phyloP scores from a whole-genome alignment of 306 rosid genomes.

The Echinosophora koreensis region DNA sequence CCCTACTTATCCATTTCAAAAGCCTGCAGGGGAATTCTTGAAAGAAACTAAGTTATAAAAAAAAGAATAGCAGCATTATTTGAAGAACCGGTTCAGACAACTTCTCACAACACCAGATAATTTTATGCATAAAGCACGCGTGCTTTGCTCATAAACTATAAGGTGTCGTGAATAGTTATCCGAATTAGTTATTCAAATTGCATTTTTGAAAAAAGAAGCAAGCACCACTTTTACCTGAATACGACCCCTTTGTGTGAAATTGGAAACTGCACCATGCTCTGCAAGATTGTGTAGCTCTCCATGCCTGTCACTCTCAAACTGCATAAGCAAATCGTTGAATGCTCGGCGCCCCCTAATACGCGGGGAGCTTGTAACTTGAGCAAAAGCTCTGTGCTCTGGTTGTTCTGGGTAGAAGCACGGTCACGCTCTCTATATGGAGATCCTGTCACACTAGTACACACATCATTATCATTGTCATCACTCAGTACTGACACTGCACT shows the following conservation, averaged over 20 bases:
- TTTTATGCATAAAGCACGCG: no score
- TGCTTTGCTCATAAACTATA: neutral
- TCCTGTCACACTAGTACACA: slow-evolving; percentile 14
- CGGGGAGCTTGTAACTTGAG: slow-evolving; percentile 50
- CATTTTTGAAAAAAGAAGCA: neutral
- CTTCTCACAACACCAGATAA: neutral
- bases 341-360: slow-evolving; percentile 86
- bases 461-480: slow-evolving; percentile 52
- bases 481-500: slow-evolving; percentile 3
- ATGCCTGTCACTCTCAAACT: slow-evolving; percentile 68
- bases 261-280: slow-evolving; percentile 64
- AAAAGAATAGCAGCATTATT: no score
- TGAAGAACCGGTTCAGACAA: neutral
- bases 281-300: slow-evolving; percentile 64
- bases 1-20: neutral
- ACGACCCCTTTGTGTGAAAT: slow-evolving; percentile 72
- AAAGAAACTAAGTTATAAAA: neutral
- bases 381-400: slow-evolving; percentile 40
- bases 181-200: neutral
- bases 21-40: neutral
- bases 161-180: neutral
- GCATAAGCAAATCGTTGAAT: slow-evolving; percentile 72
- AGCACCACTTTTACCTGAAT: slow-evolving; percentile 66
- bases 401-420: slow-evolving; percentile 37
- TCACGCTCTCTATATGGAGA: slow-evolving; percentile 46